Evolutionary conservation across 495 filamentous ascomycete genomes (phyloP), one percentile per base, ranked within the genome.

Genomic region (Aspergillus saccharolyticus): DNA sequence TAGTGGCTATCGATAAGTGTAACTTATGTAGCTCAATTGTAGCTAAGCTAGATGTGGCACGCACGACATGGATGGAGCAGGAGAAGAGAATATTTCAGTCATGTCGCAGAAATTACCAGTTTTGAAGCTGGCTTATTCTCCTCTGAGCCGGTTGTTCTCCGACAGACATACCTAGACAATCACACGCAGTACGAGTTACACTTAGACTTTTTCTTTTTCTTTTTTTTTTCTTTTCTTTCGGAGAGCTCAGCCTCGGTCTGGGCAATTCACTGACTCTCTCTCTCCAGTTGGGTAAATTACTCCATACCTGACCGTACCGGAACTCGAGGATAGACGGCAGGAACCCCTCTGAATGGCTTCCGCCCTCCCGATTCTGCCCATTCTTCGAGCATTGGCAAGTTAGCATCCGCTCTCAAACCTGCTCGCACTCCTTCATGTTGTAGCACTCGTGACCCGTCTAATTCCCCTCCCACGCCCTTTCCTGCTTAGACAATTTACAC

Each of bases 261-360:
- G 30, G 20, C 14, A 12, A 39, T n/a, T n/a, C n/a, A n/a, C n/a
- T n/a, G n/a, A n/a, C n/a, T n/a, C n/a, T n/a, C n/a, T n/a, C n/a
- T n/a, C n/a, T n/a, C n/a, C n/a, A n/a, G n/a, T n/a, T n/a, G n/a
- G n/a, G n/a, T n/a, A n/a, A n/a, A n/a, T n/a, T n/a, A n/a, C n/a
- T n/a, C 7, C 12, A 22, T 57, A 61, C 59, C 18, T 30, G 44
- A 57, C 59, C 45, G 28, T 61, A 61, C 55, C 28, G 58, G 54
- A 52, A 17, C 4, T 30, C 24, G 52, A 46, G 44, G 46, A 22
- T 17, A 44, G n/a, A 28, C 42, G 28, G 43, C 25, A 21, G 42
- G 33, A 39, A 54, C 43, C 33, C 33, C 33, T 39, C 33, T 39
- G 33, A 39, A 39, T 39, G 33, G 33, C 33, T 12, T 39, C 33